Conservation (phyloP, 345 rosid genomes). For the Gossypium longicalyx region DNA sequence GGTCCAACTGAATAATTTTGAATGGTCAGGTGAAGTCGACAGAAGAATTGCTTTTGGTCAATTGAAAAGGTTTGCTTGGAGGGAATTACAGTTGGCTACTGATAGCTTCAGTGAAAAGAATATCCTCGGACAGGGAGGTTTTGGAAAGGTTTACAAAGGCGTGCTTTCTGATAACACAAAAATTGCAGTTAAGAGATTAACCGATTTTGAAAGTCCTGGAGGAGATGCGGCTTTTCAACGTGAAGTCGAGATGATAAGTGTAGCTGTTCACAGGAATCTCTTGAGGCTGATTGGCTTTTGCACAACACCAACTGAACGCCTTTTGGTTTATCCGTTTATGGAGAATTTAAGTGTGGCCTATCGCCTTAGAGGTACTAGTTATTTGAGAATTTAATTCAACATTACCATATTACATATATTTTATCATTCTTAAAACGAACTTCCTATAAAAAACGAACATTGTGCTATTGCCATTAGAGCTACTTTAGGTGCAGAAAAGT, state of each 20-base stretch:
- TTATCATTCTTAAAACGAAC: no score
- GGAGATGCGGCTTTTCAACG: constrained; percentile 95
- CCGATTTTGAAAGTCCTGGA: constrained; percentile 88
- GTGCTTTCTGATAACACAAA: constrained; percentile 71
- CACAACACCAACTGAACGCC: constrained; percentile 87
- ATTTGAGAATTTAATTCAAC: neutral
- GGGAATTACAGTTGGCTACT: constrained; percentile 89
- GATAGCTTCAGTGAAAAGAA: constrained; percentile 81
- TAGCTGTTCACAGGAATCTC: constrained; percentile 90
- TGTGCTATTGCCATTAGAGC: no score
- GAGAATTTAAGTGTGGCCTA: constrained; percentile 87
- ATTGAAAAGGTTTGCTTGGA: constrained; percentile 85
- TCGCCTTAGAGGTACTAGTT: constrained; percentile 69
- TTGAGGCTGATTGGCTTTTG: constrained; percentile 87
- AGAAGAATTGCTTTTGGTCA: constrained; percentile 92
- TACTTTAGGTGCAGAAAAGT: no score
- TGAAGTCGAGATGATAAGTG: constrained; percentile 97
- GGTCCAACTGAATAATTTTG: constrained; percentile 13
- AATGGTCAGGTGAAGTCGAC: constrained; percentile 81
- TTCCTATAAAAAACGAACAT: no score
- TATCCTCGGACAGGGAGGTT: constrained; percentile 94
- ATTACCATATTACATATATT: neutral
- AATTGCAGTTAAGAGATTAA: constrained; percentile 86
- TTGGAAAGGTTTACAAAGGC: constrained; percentile 93
- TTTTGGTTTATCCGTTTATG: constrained; percentile 91